phyloP scores from a whole-genome alignment of 495 filamentous ascomycete genomes.

The Oidiodendron maius region DNA sequence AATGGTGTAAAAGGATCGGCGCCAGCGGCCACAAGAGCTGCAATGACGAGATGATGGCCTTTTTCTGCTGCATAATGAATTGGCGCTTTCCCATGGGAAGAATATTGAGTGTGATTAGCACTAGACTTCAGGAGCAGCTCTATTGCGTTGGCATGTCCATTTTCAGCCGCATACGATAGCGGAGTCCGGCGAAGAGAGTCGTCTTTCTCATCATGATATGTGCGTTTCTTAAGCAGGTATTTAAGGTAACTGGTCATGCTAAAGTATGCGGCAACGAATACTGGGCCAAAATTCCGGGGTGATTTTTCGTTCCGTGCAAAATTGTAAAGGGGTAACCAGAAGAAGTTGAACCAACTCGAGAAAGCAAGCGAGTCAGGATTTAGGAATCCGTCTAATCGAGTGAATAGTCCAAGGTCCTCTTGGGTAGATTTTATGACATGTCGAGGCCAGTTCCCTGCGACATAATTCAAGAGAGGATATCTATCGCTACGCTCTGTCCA shows the following conservation, averaged over 20 bases:
- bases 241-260: slow-evolving; percentile 7
- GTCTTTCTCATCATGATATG: slow-evolving; percentile 11
- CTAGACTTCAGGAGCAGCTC: slow-evolving; percentile 21
- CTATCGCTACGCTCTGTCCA: too few species aligned
- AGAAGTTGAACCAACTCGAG: too few species aligned
- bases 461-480: too few species aligned
- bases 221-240: slow-evolving; percentile 2
- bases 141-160: slow-evolving; percentile 17
- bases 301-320: too few species aligned
- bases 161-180: too few species aligned
- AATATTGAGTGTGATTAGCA: slow-evolving; percentile 16
- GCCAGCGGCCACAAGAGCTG: slow-evolving; percentile 22
- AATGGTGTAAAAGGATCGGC: slow-evolving; percentile 15
- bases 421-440: too few species aligned
- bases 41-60: slow-evolving; percentile 12
- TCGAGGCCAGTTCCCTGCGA: too few species aligned
- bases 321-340: too few species aligned
- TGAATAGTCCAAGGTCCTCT: too few species aligned
- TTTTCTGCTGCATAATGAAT: slow-evolving; percentile 18
- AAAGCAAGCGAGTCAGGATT: too few species aligned
- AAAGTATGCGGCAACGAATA: slow-evolving; percentile 14
- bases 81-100: slow-evolving; percentile 16
- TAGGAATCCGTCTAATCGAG: too few species aligned
- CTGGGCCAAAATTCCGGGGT: background rate
- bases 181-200: slow-evolving; percentile 24